Base-by-base conservation (phyloP, 75 land plant species). In the Pseudotsuga menziesii region DNA sequence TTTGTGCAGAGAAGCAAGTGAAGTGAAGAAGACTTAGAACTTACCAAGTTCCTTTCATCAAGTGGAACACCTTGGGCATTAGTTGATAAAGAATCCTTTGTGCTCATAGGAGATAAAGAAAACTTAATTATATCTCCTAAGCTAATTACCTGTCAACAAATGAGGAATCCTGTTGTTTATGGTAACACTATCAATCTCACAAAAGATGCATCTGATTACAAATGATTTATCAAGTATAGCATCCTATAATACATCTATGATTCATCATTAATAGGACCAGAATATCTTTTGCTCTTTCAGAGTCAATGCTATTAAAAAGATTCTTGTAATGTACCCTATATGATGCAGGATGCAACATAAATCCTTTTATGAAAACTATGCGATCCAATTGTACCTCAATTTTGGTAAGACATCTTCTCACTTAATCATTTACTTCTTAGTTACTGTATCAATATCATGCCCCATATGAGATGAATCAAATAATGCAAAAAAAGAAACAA, bases 31-130 rank as follows among this genome's bases (percentile, higher is more conserved):
- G 35, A 6, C 12, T 29, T 23, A 22, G 20, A 54, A 58, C 76
- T 57, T 77, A 97, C 99, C 98, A 97, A 83, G 75, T 97, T 97
- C 52, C 78, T 89, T 2, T 93, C 98, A 88, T 97, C 99, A 75
- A 97, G 88, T n/a, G 99, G 99, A 11, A 97, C 89, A 58, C 96
- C 99, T 54, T 85, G 76, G 20, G 84, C 96, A 90, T 97, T 97
- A 20, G 98, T 89, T 66, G 99, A 95, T 57, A 97, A 76, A 6
- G 88, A 85, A 86, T 97, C 99, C 74, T 84, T 93, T 12, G 76
- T 83, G 63, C 85, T 97, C 61, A 90, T 87, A 19, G 98, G 98
- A 22, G 98, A 95, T 55, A 91, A 71, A 23, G 99, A 95, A 79
- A 97, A 97, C 78, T 97, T 91, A 58, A 97, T 86, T 35, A 78